Evolutionary conservation across 2,329 filamentous ascomycete genomes (phyloP).

Genomic region (Xylariaceae sp.): DNA sequence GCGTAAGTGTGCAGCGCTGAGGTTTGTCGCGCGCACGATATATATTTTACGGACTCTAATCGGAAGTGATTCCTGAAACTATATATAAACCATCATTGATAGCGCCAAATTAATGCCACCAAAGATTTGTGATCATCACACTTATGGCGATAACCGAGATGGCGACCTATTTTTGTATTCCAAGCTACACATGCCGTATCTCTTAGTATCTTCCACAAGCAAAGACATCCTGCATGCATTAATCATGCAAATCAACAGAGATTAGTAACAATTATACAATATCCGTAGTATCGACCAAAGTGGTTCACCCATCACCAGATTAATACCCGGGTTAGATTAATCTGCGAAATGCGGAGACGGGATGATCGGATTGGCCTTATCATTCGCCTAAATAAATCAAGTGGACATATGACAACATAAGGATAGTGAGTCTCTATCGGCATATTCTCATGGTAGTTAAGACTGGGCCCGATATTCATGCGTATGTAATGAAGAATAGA

Average conservation of each 20-base stretch:
- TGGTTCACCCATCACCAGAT: slow-evolving; percentile 23
- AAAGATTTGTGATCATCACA: too few relatives aligned
- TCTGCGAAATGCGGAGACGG: slow-evolving; percentile 30
- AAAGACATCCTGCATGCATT: not conserved
- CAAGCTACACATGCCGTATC: not conserved
- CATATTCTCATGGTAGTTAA: slow-evolving; percentile 23
- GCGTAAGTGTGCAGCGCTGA: too few relatives aligned
- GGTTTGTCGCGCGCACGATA: too few relatives aligned
- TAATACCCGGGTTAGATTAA: slow-evolving; percentile 22
- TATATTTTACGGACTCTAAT: too few relatives aligned
- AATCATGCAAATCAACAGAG: not conserved
- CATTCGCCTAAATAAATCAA: slow-evolving; percentile 29
- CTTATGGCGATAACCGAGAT: not conserved
- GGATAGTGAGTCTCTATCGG: slow-evolving; percentile 26
- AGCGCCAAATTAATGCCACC: too few relatives aligned
- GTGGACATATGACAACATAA: slow-evolving; percentile 26
- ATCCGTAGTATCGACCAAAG: not conserved
- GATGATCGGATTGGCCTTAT: slow-evolving; percentile 28
- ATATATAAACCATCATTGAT: too few relatives aligned
- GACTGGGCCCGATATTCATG: not conserved
- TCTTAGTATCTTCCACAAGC: not conserved
- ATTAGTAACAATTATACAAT: slow-evolving; percentile 10
- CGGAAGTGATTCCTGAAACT: too few relatives aligned
- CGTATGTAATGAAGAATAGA: too few relatives aligned
- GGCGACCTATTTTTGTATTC: slow-evolving; percentile 12